Evolutionary conservation across 192 early-diverging fungal species (phyloP).

Genomic region (Paraglomus brasilianum): DNA sequence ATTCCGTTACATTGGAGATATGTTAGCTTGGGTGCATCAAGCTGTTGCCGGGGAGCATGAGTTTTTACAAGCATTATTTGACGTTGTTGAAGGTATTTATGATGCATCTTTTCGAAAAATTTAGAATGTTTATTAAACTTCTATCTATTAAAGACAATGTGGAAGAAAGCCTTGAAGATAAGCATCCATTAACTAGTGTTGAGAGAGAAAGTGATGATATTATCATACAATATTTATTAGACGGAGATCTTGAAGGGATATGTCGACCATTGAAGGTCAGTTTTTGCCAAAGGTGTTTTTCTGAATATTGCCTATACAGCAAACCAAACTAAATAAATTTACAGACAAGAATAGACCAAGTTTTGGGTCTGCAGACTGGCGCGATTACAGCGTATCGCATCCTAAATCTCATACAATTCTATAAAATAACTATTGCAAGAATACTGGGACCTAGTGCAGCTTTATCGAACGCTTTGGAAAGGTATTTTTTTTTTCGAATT

Average conservation of each 20-base stretch:
- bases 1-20: conserved; percentile 89
- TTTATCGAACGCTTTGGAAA: conserved; percentile 55
- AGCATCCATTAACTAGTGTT: conserved; percentile 31
- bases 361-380: conserved; percentile 64
- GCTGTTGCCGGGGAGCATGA: conserved; percentile 84
- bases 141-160: neutral
- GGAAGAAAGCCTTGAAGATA: conserved; percentile 35
- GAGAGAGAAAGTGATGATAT: conserved; percentile 44
- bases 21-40: conserved; percentile 97
- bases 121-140: neutral
- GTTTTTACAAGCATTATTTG: conserved; percentile 77
- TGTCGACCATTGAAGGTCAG: conserved; percentile 71
- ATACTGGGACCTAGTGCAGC: conserved; percentile 55
- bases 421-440: conserved; percentile 61
- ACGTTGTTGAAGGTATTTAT: conserved; percentile 29
- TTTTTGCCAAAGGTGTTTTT: neutral
- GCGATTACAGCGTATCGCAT: conserved; percentile 67
- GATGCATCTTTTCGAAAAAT: neutral
- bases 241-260: conserved; percentile 71
- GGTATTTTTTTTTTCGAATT: conserved; percentile 42
- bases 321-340: neutral
- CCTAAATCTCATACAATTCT: conserved; percentile 75
- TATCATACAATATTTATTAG: conserved; percentile 53
- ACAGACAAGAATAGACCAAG: conserved; percentile 73
- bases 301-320: too few relatives aligned